Conservation (phyloP, 768 basidiomycete species). For the Tylopilus balloui region DNA sequence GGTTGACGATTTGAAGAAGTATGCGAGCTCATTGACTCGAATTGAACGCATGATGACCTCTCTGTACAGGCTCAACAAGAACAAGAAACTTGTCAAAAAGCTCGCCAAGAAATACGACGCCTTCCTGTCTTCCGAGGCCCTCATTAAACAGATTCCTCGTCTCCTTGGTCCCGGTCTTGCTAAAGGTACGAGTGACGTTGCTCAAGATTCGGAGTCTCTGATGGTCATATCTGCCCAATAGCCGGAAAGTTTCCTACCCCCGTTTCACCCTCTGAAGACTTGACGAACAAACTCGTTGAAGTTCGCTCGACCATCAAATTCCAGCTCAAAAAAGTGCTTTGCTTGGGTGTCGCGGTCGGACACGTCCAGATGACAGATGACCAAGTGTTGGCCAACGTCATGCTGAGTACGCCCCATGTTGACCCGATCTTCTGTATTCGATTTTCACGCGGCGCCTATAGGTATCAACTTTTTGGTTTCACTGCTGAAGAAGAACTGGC, state of each 20-base stretch:
- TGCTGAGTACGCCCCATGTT: slow-evolving; percentile 69
- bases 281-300: slow-evolving; percentile 85
- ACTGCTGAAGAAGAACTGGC: slow-evolving; percentile 99
- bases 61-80: slow-evolving; percentile 87
- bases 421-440: neutral
- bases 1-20: slow-evolving; percentile 99
- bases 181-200: slow-evolving; percentile 60
- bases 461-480: slow-evolving; percentile 99
- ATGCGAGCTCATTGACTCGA: slow-evolving; percentile 19
- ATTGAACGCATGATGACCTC: neutral
- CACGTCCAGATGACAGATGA: slow-evolving; percentile 98
- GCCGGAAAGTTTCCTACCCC: slow-evolving; percentile 99
- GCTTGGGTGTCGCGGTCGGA: slow-evolving; percentile 97
- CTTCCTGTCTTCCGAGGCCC: slow-evolving; percentile 93
- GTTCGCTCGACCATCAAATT: slow-evolving; percentile 99
- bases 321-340: slow-evolving; percentile 99
- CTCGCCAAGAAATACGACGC: slow-evolving; percentile 99
- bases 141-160: slow-evolving; percentile 99
- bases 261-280: slow-evolving; percentile 87
- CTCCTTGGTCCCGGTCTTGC: slow-evolving; percentile 98
- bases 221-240: slow-evolving; percentile 25
- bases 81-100: slow-evolving; percentile 99
- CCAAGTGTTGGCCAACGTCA: slow-evolving; percentile 94
- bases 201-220: neutral
- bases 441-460: slow-evolving; percentile 27